Evolutionary conservation across 1,284 basidiomycete species (phyloP), one percentile per base, ranked within the genome.

Genomic region (Sporisorium exsertum): DNA sequence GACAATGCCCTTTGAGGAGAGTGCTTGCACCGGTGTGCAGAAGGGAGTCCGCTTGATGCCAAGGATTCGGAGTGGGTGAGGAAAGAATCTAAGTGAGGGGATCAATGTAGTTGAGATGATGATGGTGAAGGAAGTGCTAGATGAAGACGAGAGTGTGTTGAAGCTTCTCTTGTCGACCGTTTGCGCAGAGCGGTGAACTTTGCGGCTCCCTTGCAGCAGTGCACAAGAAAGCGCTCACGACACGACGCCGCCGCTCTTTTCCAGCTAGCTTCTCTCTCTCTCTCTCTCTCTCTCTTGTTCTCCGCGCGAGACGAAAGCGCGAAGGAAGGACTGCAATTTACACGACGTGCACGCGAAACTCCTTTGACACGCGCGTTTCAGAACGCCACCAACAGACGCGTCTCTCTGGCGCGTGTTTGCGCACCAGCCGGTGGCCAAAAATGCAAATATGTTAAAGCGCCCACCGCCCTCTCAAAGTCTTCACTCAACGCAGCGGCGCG

Each of bases 301-400:
- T 12, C 10, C 32, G 53, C 49, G 54, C 32, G 49, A 58, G 40
- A 37, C 40, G 24, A 27, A 42, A 35, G 56, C 56, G 56, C 56
- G 45, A 40, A 50, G 26, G 20, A 29, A 15, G 42, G n/a, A 45
- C 32, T 18, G 26, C 35, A 64, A 64, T 70, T 64, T 70, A 70
- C 67, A 64, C 67, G 67, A 64, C 67, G 58, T 26, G 42, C 60
- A 50, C 60, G 60, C 53, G 42, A 49, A 33, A 4, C n/a, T 27
- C 9, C 13, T 18, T 29, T 22, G 26, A 26, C 15, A 18, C 8
- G 57, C 57, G 46, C 37, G 46, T 47, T 20, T 32, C 26, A 8
- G 16, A 27, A 51, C 22, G 24, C 15, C 45, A 47, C 56, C 22
- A 37, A 20, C 29, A 61, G 50, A 58, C 58, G 64, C 54, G 64